Evolutionary conservation across 768 basidiomycete genomes (phyloP), one percentile per base, ranked within the genome.

Genomic region (Serendipita sp.): DNA sequence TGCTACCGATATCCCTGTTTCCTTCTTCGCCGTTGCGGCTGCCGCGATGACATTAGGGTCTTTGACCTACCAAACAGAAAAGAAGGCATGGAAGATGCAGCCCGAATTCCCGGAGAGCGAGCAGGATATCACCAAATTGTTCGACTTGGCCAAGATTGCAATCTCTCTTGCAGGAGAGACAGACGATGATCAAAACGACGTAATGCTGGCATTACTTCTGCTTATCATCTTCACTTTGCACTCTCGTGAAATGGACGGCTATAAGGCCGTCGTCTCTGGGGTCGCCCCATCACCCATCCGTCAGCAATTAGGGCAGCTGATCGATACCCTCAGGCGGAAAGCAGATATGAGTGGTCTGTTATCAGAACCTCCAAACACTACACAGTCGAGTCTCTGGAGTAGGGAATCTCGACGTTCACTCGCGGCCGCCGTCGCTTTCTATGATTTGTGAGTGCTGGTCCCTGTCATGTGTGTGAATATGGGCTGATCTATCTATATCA

Each of bases 341-440:
- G 56, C 56, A 30, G 37, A 34, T 8, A 60, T 34, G n/a, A 30
- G 16, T 24, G 37, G 56, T 60, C 37, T 60, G 28, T 60, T 60
- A 30, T n/a, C 35, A 4, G 56, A 60, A 38, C 30, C 30, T 3
- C 16, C 34, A 8, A 34, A 15, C 35, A 60, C 4, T 32, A 32
- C 4, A 32, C 28, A n/a, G 34, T 34, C 56, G 56, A 51, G 48
- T 51, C 28, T 38, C 10, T 60, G 37, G 28, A 38, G 28, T n/a
- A 4, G 56, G 4, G 56, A 60, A n/a, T 35, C 16, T 8, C 11
- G 56, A 8, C 56, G 56, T 10, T 28, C 35, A 10, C 28, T 60
- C 16, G 56, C 56, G 34, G 56, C 56, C n/a, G 56, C 56, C 56
- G 56, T 60, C 18, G 56, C 56, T 30, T 60, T 34, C 32, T 60